A percentile compares a stretch with the other conserved stretches of the same genome.
These are phyloP conservation scores for Suhomyces bokatorum DNA, from an alignment of 1,139 yeast species.

Conservation along the genomic window DNA sequence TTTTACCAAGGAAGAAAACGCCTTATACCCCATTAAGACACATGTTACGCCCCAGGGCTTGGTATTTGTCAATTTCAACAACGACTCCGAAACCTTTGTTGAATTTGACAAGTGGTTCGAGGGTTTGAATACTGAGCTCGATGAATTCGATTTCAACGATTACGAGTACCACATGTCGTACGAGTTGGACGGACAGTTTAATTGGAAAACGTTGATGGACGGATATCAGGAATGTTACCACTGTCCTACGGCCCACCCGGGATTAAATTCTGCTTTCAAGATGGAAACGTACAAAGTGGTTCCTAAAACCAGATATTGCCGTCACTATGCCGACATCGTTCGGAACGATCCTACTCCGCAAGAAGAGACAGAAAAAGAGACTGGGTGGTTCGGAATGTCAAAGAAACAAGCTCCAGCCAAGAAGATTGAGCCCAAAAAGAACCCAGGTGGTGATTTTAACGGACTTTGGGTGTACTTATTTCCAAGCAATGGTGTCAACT, in stretches of 20 bases:
- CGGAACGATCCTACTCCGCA: slow-evolving; percentile 77
- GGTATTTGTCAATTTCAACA: slow-evolving; percentile 52
- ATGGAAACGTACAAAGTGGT: slow-evolving; percentile 68
- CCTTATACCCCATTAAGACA: slow-evolving; percentile 54
- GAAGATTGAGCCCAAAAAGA: slow-evolving; percentile 23
- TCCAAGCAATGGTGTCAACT: slow-evolving; percentile 61
- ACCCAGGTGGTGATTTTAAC: slow-evolving; percentile 60
- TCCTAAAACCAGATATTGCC: slow-evolving; percentile 57
- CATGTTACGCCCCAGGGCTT: slow-evolving; percentile 58
- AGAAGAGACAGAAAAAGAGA: slow-evolving; percentile 78
- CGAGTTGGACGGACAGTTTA: slow-evolving; percentile 60
- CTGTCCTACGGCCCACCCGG: slow-evolving; percentile 68
- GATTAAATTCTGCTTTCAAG: slow-evolving; percentile 54
- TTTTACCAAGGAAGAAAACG: slow-evolving; percentile 54
- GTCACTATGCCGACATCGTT: slow-evolving; percentile 82
- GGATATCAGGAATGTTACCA: slow-evolving; percentile 69
- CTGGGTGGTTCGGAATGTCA: slow-evolving; percentile 52
- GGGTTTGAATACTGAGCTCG: slow-evolving; percentile 52
- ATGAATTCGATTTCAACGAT: slow-evolving; percentile 58
- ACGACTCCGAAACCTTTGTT: slow-evolving; percentile 26
- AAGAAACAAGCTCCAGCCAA: slow-evolving; percentile 25
- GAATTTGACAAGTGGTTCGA: slow-evolving; percentile 52
- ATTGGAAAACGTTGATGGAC: slow-evolving; percentile 68
- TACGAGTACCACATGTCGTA: slow-evolving; percentile 68
- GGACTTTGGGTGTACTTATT: slow-evolving; percentile 63